Base-by-base conservation (phyloP, 768 basidiomycete species). In the Melanogaster broomeanus region DNA sequence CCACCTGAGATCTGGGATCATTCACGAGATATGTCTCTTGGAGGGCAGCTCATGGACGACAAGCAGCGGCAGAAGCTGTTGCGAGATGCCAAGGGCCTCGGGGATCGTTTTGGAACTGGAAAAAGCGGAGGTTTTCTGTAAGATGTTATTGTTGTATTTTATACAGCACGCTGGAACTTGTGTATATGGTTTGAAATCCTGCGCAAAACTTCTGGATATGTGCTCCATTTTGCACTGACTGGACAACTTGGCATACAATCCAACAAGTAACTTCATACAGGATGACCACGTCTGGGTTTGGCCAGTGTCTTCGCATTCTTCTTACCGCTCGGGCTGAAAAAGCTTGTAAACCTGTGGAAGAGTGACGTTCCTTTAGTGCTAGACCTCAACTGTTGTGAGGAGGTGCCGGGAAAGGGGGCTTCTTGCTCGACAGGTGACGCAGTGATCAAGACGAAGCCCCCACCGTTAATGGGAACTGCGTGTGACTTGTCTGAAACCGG, bases 1-100 rank as follows among this genome's bases (percentile, higher is more conserved):
- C 73, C 79, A 0, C 72, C 82, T 0, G 85, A 64, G 0, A 91
- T 98, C 24, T 98, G 96, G 96, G 96, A 99, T 60, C 93, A 91
- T 61, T 75, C 83, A 31, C 77, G 93, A 25, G 93, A 96, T 68
- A 97, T 99, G 94, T 80, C 80, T 3, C 61, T 96, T 4, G 85
- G 86, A 2, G 95, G 96, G 13, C 75, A 90, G 44, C 74, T 97
- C 27, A 89, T 99, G 90, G 93, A 92, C 61, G 95, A 97, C 53
- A 78, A 76, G 40, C 85, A 90, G 64, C 78, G 96, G 55, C 77
- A 80, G 48, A 84, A 84, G 62, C 76, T 92, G 67, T 77, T 98
- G 61, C 80, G 77, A 50, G 94, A 98, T 57, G 87, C 93, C 11
- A 84, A 81, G 55, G 84, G 85, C 6, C 74, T 98, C 15, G 85